Conservation (phyloP, 495 filamentous ascomycete genomes). For the Xylaria acuta region DNA sequence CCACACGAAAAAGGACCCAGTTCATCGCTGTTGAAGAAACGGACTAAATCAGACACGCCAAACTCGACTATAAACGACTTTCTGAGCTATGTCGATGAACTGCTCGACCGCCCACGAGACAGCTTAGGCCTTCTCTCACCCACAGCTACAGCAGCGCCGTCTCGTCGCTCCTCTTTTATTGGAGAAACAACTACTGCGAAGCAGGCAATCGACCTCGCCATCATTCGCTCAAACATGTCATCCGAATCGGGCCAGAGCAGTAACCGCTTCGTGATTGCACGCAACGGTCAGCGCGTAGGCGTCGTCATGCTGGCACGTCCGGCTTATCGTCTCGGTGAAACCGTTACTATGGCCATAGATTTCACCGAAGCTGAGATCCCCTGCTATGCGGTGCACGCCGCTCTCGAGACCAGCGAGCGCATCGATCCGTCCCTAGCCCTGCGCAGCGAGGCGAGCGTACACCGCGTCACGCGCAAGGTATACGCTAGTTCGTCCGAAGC, state of each 20-base stretch:
- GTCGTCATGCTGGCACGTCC: conserved; percentile 89
- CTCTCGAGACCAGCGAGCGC: conserved; percentile 79
- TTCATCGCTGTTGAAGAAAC: conserved; percentile 27
- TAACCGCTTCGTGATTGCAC: conserved; percentile 93
- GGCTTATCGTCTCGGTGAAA: conserved; percentile 88
- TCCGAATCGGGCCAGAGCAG: conserved; percentile 66
- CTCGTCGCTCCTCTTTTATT: conserved; percentile 58
- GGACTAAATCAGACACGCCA: conserved; percentile 26
- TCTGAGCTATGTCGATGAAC: conserved; percentile 76
- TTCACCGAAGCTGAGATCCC: conserved; percentile 75
- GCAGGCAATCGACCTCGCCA: conserved; percentile 89
- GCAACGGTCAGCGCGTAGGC: conserved; percentile 83
- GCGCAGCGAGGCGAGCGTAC: conserved; percentile 81
- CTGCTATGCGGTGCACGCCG: conserved; percentile 78
- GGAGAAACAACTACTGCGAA: conserved; percentile 64
- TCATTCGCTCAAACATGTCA: conserved; percentile 74
- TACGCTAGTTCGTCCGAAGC: conserved; percentile 79
- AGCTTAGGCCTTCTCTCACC: conserved; percentile 71
- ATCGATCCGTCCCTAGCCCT: conserved; percentile 80
- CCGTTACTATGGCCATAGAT: conserved; percentile 80
- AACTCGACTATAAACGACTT: conserved; percentile 65
- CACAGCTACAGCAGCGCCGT: conserved; percentile 60
- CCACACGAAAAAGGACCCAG: conserved; percentile 49
- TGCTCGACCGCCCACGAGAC: conserved; percentile 68
- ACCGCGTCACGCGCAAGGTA: conserved; percentile 81